Base-by-base conservation (phyloP, 1,139 yeast species). In the Hyphopichia khmerensis region DNA sequence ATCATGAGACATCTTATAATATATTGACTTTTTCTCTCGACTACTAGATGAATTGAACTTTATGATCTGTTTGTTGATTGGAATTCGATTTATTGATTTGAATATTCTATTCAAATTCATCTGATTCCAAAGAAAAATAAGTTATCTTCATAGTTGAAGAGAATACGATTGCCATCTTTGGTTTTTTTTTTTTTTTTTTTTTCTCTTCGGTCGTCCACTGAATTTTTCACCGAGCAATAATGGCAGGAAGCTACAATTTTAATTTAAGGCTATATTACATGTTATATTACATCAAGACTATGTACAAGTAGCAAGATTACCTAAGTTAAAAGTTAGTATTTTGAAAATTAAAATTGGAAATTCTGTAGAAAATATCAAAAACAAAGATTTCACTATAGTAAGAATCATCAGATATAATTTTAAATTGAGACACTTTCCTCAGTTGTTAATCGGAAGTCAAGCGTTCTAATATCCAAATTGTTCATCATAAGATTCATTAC, bases 1-100 rank as follows among this genome's bases (percentile, higher is more conserved):
- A 33, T 44, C 43, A 31, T 53, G 48, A 14, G 58, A 46, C 62
- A 56, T 59, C 15, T 43, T 50, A 35, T 48, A 52, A 33, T 53
- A 52, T 36, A 33, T 43, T 43, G 24, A 44, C 46, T 39, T 50
- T 40, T 43, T 44, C 7, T n/a, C 6, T 36, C 17, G 3, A n/a
- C n/a, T 11, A 26, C 5, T 26, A 4, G 29, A 8, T 11, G 29
- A 26, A 8, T 26, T 26, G 13, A 26, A 26, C n/a, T 13, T 26
- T 3, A 13, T 4, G 10, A 26, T 3, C n/a, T 26, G 29, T 26
- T 26, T 8, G 13, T 11, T 26, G 4, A 26, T 26, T 9, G 29
- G 29, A 26, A 7, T 11, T 21, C 24, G 5, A 9, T 6, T 21
- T 6, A 21, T 21, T 21, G 24, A 21, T 26, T 11, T 26, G 10